A percentile compares a stretch with the other conserved stretches of the same genome.
Evolutionary conservation across 2,329 filamentous ascomycete species (phyloP).

Genomic region (Exophiala dermatitidis): DNA sequence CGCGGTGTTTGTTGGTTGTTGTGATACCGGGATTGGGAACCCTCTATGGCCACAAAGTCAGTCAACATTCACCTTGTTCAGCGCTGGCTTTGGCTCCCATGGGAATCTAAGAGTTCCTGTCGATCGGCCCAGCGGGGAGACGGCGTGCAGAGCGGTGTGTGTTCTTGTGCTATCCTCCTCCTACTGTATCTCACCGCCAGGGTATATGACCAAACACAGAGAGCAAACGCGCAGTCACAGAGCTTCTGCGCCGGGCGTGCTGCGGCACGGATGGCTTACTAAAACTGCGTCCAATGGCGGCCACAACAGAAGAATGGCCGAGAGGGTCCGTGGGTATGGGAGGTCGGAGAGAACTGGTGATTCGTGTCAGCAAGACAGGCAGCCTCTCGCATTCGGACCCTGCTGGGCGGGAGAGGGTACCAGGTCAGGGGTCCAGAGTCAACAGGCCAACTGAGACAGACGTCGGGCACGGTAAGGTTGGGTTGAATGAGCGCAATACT

Average conservation of each 20-base stretch:
- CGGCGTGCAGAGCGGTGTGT: background rate
- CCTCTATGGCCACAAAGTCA: slow-evolving; percentile 10
- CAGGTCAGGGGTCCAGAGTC: background rate
- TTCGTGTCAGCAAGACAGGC: background rate
- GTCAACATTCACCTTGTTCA: slow-evolving; percentile 16
- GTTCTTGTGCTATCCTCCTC: background rate
- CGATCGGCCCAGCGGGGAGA: background rate
- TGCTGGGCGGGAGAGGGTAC: background rate
- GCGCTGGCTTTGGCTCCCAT: background rate
- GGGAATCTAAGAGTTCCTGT: background rate
- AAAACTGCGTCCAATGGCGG: slow-evolving; percentile 11
- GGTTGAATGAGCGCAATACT: background rate
- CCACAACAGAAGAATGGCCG: background rate
- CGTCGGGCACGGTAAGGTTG: slow-evolving; percentile 5
- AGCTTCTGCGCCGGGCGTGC: background rate
- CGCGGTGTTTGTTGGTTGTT: background rate
- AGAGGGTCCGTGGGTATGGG: background rate
- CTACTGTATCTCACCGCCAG: background rate
- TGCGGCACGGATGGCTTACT: background rate
- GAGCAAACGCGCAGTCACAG: background rate
- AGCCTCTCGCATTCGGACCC: background rate
- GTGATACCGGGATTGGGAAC: slow-evolving; percentile 12
- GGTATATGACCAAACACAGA: slow-evolving; percentile 15
- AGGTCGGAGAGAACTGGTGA: background rate
- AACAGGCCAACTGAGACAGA: slow-evolving; percentile 1